These are phyloP conservation scores for Jatropha multifida DNA, from an alignment of 441 rosid genomes.

Conservation along the genomic window DNA sequence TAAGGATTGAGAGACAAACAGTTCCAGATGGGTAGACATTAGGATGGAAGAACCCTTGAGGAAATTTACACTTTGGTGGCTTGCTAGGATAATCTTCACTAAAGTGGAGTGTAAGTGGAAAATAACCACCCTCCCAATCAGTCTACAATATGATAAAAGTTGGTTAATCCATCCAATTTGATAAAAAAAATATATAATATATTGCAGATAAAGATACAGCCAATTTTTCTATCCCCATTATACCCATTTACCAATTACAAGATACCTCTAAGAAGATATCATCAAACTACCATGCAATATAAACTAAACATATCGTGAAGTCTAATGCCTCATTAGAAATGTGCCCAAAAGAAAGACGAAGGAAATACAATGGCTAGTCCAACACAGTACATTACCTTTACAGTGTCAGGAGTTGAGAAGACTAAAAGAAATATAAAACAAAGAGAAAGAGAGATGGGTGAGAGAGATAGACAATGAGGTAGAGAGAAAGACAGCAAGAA, in stretches of 20 bases:
- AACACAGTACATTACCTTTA: not conserved
- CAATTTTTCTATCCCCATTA: too few species aligned
- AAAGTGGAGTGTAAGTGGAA: slow-evolving; percentile 80
- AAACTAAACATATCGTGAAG: slow-evolving; percentile 3
- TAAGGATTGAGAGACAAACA: slow-evolving; percentile 92
- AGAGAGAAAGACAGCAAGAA: too few species aligned
- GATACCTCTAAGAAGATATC: not conserved
- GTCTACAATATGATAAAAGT: slow-evolving; percentile 46
- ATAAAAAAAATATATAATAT: not conserved
- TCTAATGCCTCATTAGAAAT: not conserved
- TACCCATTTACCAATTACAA: not conserved
- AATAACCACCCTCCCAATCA: slow-evolving; percentile 98
- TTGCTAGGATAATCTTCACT: slow-evolving; percentile 98
- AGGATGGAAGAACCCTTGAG: slow-evolving; percentile 92
- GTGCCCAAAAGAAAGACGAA: not conserved
- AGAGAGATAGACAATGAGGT: not conserved
- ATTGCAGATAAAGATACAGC: not conserved
- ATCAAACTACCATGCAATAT: not conserved
- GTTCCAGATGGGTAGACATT: slow-evolving; percentile 99
- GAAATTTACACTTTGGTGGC: slow-evolving; percentile 96
- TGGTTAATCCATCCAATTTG: not conserved
- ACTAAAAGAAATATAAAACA: not conserved
- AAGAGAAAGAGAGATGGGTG: not conserved
- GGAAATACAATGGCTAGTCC: not conserved
- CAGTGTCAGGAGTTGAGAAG: not conserved